Evolutionary conservation across 441 rosid species (phyloP), one percentile per base, ranked within the genome.

Genomic region (Theobroma grandiflorum): DNA sequence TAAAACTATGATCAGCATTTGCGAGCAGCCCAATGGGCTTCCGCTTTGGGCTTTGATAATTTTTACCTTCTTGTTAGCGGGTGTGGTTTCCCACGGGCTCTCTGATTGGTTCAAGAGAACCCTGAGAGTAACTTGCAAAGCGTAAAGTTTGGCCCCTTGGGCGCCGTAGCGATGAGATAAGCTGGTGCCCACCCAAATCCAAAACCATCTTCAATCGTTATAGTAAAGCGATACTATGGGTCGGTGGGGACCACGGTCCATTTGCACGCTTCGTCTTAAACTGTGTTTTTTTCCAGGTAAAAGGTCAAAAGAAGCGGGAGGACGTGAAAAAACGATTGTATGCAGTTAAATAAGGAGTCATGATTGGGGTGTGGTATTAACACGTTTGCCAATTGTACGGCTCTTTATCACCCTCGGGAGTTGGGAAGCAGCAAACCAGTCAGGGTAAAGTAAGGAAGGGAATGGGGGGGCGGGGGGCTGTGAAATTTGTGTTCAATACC

Each of bases 261-360:
- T 2, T 2, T 2, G 1, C 31, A 31, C 78, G 66, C 38, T n/a
- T 40, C 26, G 4, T 0, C 5, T 3, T 0, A 3, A 3, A 26
- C 31, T 26, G 31, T 26, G 0, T 26, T 0, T 65, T n/a, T 12
- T 59, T 64, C 11, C 20, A 3, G 43, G n/a, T 12, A 14, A 70
- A 11, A 12, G 8, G 1, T 0, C 11, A 15, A 9, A 42, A 26
- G 70, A 63, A 42, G 89, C 85, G 85, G 85, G 89, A 87, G 87
- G 89, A 87, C 85, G 76, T 83, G 80, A 87, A 79, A 79, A 52
- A 33, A 42, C 2, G 66, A 76, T 84, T 84, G 45, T 47, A 80
- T 53, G 67, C 2, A 66, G 43, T 81, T 81, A 26, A 78, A 14
- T 57, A 8, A 7, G 12, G 0, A 8, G 61, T 7, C 35, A 81